Evolutionary conservation across 805 yeast species (phyloP).

Genomic region (Clavispora vitiphila): DNA sequence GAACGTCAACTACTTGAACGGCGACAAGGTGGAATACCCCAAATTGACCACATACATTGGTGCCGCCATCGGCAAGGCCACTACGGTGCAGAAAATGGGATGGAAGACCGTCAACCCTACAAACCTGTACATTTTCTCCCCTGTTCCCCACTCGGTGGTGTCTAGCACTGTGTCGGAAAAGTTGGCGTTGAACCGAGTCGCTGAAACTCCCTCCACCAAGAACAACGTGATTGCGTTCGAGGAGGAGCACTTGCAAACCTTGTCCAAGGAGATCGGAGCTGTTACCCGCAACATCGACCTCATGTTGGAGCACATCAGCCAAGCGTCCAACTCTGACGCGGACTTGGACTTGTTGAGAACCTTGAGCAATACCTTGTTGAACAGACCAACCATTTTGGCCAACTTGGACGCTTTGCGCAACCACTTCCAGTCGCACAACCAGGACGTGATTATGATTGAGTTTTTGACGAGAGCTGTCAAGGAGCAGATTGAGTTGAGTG

Average conservation of each 20-base stretch:
- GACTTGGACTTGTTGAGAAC: constrained; percentile 61
- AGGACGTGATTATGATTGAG: constrained; percentile 77
- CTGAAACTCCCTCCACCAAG: constrained; percentile 28
- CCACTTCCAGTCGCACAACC: constrained; percentile 65
- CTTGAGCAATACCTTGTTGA: constrained; percentile 53
- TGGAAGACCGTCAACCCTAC: constrained; percentile 33
- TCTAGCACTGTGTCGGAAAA: constrained; percentile 51
- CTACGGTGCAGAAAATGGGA: constrained; percentile 30
- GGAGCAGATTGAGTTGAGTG: constrained; percentile 76
- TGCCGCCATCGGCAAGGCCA: constrained; percentile 61
- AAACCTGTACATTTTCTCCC: constrained; percentile 62
- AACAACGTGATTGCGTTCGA: constrained; percentile 22
- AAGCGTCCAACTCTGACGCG: constrained; percentile 35
- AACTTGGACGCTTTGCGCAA: constrained; percentile 50
- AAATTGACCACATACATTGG: constrained; percentile 66
- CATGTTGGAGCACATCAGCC: constrained; percentile 45
- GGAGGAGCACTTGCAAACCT: constrained; percentile 36
- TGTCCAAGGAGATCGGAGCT: constrained; percentile 41
- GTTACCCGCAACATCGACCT: constrained; percentile 45
- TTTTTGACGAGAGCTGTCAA: constrained; percentile 78
- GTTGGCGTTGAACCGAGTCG: constrained; percentile 47
- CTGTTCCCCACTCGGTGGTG: constrained; percentile 61
- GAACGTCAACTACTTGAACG: constrained; percentile 58
- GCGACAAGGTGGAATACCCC: constrained; percentile 47
- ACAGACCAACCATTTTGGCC: constrained; percentile 45